phyloP scores from a whole-genome alignment of 2,329 filamentous ascomycete species.

The Fusarium sp. region DNA sequence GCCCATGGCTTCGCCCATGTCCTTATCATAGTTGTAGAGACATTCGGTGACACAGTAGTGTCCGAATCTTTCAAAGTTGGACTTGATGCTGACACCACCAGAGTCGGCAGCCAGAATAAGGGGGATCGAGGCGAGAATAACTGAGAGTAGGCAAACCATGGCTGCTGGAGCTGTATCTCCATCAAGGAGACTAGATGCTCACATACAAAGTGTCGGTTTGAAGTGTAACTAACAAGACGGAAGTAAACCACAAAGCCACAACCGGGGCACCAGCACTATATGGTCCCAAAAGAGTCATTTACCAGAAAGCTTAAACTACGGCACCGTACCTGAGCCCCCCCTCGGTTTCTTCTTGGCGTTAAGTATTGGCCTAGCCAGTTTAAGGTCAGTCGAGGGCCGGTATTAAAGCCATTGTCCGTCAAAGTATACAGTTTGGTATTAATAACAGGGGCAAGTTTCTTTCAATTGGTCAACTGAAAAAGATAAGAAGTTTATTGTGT shows the following conservation, averaged over 20 bases:
- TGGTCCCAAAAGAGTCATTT: not conserved
- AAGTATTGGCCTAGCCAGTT: constrained; percentile 2
- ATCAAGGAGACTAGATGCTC: too few relatives aligned
- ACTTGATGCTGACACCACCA: constrained; percentile 35
- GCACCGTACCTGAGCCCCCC: constrained; percentile 12
- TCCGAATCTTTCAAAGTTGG: too few relatives aligned
- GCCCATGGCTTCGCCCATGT: constrained; percentile 40
- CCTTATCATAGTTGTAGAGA: too few relatives aligned
- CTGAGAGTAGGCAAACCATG: constrained; percentile 23
- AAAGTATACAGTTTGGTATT: constrained; percentile 13
- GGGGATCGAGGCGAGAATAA: constrained; percentile 14
- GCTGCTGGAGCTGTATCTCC: not conserved
- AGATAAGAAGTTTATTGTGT: constrained; percentile 10
- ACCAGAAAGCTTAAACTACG: not conserved
- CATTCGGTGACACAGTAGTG: too few relatives aligned
- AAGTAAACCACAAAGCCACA: not conserved
- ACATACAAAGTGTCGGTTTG: too few relatives aligned
- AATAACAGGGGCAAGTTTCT: constrained; percentile 20
- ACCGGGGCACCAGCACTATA: constrained; percentile 12
- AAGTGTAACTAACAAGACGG: not conserved
- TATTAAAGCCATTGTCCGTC: constrained; percentile 9
- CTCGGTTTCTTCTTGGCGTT: not conserved
- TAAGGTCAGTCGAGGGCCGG: constrained; percentile 5
- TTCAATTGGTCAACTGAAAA: constrained; percentile 22
- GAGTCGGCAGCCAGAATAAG: constrained; percentile 16